phyloP scores from a whole-genome alignment of 169 alveolate species.

The Eimeria praecox region DNA sequence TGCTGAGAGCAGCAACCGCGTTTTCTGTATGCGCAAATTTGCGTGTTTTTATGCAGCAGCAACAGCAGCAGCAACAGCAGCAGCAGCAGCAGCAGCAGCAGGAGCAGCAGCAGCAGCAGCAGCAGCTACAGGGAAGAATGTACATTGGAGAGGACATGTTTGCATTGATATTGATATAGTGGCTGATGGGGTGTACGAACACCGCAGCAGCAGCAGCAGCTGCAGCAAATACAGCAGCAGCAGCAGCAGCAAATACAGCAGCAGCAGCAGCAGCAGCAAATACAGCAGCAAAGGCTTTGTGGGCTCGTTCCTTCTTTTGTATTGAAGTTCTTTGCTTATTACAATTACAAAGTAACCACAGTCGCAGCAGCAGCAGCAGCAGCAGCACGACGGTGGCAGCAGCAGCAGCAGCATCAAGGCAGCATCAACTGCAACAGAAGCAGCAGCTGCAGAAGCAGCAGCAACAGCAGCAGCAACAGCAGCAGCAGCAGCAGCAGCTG shows the following conservation, averaged over 20 bases:
- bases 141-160: not conserved
- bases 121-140: constrained; percentile 1
- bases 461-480: constrained; percentile 38
- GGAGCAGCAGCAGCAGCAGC: not conserved
- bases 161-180: not conserved
- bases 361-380: constrained; percentile 23
- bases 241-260: constrained; percentile 16
- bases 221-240: not conserved
- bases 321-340: not conserved
- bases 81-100: not conserved
- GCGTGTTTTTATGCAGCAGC: not conserved
- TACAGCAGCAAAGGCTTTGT: not conserved
- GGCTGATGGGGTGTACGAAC: constrained; percentile 7
- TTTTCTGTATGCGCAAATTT: not conserved
- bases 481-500: constrained; percentile 39
- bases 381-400: constrained; percentile 6
- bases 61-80: constrained; percentile 13
- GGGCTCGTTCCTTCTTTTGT: not conserved
- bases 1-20: not conserved
- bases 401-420: constrained; percentile 27
- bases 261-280: too few relatives aligned
- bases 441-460: not conserved
- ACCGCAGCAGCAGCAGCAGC: not conserved
- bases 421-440: constrained; percentile 23
- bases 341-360: not conserved